Base-by-base conservation (phyloP, 306 rosid genomes). In the Inga leiocalycina region DNA sequence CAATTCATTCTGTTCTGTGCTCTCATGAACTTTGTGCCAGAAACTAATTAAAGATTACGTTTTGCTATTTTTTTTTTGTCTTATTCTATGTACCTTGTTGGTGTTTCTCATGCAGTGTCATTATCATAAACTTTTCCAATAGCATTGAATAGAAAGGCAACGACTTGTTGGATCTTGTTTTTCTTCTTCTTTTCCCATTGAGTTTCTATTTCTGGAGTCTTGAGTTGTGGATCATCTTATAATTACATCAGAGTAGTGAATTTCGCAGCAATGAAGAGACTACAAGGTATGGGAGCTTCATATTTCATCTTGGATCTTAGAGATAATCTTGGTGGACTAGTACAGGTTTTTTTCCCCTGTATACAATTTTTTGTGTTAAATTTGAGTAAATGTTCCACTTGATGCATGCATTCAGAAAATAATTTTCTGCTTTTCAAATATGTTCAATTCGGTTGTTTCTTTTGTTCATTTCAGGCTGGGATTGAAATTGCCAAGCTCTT, bases 301-400 rank as follows among this genome's bases (percentile, higher is more conserved):
- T 92, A 82, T 88, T 95, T 95, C 74, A 73, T 95, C 83, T 86
- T 95, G 87, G 99, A 95, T 87, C 98, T 95, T 81, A 89, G 99
- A 90, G 99, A 93, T 87, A 95, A 95, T 85, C 99, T 88, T 85
- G 99, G 99, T 71, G 99, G 99, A 82, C 90, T 95, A 69, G 99
- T 93, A 46, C 99, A 95, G 99, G 99, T 95, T 84, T 77, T 62
- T 77, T 71, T 78, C 71, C 77, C 49, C 52, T 69, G 66, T 70
- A 81, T 19, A 48, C 56, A 2, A 78, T 62, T 71, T 69, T 34
- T 22, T 44, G 78, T 9, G 4, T 20, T 37, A 80, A 52, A 71
- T 41, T 43, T 71, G 56, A 9, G 65, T 34, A 65, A 20, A 79
- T 51, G 35, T 34, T 81, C 70, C 51, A 45, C 49, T 71, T 76